Evolutionary conservation across 352 stramenopile species (phyloP).

Genomic region (Bremia lactucae): DNA sequence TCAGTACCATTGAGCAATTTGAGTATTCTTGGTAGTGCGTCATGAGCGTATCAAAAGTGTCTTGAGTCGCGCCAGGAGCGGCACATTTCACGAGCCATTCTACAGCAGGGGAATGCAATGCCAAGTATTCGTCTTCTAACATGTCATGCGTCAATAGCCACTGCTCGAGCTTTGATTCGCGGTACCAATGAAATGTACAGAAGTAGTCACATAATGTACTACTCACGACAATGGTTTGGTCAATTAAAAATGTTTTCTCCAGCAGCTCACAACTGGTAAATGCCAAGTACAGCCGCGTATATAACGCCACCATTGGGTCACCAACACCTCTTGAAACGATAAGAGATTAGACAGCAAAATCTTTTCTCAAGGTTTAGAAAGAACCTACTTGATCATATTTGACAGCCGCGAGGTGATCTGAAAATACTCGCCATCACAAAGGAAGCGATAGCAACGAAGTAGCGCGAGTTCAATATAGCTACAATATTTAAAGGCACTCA

Average conservation of each 20-base stretch:
- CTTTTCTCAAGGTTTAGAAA: too few relatives aligned
- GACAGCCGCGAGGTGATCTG: conserved; percentile 74
- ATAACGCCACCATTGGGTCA: conserved; percentile 81
- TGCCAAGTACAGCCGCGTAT: conserved; percentile 77
- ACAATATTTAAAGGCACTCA: neutral
- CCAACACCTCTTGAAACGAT: conserved; percentile 65
- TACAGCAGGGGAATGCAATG: conserved; percentile 73
- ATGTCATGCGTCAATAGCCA: conserved; percentile 50
- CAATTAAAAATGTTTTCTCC: conserved; percentile 22
- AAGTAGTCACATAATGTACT: conserved; percentile 86
- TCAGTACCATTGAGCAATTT: conserved; percentile 83
- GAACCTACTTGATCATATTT: conserved; percentile 87
- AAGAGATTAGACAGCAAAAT: too few relatives aligned
- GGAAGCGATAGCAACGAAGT: conserved; percentile 82
- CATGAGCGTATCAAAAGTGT: conserved; percentile 56
- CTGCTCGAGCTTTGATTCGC: conserved; percentile 33
- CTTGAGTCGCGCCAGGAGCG: conserved; percentile 26
- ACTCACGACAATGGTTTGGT: conserved; percentile 31
- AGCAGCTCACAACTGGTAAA: conserved; percentile 57
- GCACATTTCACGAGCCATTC: conserved; percentile 81
- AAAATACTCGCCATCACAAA: conserved; percentile 82
- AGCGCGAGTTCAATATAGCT: conserved; percentile 85
- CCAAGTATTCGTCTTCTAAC: conserved; percentile 51
- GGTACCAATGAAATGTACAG: conserved; percentile 73
- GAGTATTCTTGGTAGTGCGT: conserved; percentile 77